Evolutionary conservation across 345 rosid species (phyloP).

Genomic region (Syzygium oleosum): DNA sequence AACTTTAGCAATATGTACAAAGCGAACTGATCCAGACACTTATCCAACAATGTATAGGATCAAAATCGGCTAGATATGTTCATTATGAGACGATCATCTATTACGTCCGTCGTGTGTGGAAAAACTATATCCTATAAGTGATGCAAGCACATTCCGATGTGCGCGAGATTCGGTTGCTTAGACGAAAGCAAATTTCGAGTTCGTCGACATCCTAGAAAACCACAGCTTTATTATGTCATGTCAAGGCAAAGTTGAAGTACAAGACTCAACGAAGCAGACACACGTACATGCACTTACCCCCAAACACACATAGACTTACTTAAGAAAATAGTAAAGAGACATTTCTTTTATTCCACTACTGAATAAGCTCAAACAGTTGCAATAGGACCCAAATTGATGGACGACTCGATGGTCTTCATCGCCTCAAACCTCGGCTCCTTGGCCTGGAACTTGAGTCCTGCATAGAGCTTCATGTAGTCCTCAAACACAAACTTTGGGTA

Average conservation of each 20-base stretch:
- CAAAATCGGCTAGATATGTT: not conserved
- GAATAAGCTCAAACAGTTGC: constrained; percentile 19
- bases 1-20: no score
- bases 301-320: not conserved
- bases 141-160: not conserved
- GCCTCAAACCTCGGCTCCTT: constrained; percentile 88
- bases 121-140: not conserved
- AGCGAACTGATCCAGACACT: not conserved
- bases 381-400: constrained; percentile 17
- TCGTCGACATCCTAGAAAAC: not conserved
- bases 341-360: not conserved
- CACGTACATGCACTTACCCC: not conserved
- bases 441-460: constrained; percentile 68
- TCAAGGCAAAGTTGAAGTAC: not conserved
- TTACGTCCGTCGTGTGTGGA: not conserved
- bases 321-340: not conserved
- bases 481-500: constrained; percentile 83
- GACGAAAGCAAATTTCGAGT: not conserved
- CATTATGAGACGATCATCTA: not conserved
- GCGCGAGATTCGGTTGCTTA: not conserved
- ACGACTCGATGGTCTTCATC: constrained; percentile 43
- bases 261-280: not conserved
- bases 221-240: not conserved
- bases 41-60: not conserved
- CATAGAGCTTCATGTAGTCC: constrained; percentile 85